These are phyloP conservation scores for Diaporthe destruens DNA, from an alignment of 2,329 filamentous ascomycete genomes.

Conservation along the genomic window DNA sequence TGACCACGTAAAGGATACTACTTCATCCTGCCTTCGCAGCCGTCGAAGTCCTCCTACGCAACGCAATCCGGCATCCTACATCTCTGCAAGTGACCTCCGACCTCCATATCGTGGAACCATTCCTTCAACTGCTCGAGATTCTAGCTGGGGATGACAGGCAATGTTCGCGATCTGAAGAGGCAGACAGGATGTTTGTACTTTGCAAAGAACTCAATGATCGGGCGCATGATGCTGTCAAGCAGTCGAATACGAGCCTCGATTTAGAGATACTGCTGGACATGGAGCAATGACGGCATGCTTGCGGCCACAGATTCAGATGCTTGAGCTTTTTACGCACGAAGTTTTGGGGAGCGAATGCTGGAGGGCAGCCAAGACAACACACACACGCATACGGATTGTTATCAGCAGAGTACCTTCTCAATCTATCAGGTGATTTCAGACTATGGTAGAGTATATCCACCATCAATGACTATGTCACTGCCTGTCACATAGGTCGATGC, in stretches of 20 bases:
- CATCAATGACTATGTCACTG: slow-evolving; percentile 61
- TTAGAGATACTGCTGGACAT: not conserved
- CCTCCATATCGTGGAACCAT: not conserved
- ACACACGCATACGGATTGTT: not conserved
- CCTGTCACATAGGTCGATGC: slow-evolving; percentile 65
- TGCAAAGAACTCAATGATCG: not conserved
- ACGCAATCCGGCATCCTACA: not conserved
- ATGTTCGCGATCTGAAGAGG: slow-evolving; percentile 1
- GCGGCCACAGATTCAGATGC: not conserved
- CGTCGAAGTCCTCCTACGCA: slow-evolving; percentile 1
- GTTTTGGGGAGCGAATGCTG: not conserved
- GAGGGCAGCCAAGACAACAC: not conserved
- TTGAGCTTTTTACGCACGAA: no score
- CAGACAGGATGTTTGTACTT: not conserved
- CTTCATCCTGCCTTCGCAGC: slow-evolving; percentile 13
- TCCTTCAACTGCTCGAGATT: not conserved
- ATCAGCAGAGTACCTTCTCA: not conserved
- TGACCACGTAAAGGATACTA: not conserved
- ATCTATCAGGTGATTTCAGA: not conserved
- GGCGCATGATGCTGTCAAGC: not conserved
- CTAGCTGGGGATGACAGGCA: slow-evolving; percentile 10
- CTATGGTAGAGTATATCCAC: slow-evolving; percentile 48
- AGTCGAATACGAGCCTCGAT: not conserved
- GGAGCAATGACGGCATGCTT: not conserved
- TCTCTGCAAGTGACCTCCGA: not conserved